Percentiles rank a stretch among this genome's conserved stretches.
Evolutionary conservation across 2,329 filamentous ascomycete species (phyloP).

Genomic region (Colletotrichum cordylinicola): DNA sequence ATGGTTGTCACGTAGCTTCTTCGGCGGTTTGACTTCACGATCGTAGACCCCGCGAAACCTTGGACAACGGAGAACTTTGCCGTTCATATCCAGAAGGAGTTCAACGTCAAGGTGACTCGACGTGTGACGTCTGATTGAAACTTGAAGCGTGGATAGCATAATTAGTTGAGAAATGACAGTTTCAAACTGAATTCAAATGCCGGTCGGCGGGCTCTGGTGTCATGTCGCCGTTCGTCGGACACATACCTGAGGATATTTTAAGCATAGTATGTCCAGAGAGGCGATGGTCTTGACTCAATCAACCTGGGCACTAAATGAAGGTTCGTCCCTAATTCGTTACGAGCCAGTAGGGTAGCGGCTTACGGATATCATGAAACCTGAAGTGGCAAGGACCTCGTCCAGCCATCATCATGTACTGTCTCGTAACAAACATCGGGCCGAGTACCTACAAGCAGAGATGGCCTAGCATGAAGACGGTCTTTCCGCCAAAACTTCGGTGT

Average conservation of each 20-base stretch:
- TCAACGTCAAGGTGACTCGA: constrained; percentile 23
- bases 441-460: background rate
- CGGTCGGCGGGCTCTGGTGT: background rate
- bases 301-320: background rate
- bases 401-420: background rate
- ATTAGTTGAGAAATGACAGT: background rate
- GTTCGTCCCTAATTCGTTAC: background rate
- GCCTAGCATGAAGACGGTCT: background rate
- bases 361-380: background rate
- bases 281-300: background rate
- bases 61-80: constrained; percentile 34
- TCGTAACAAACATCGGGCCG: background rate
- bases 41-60: constrained; percentile 29
- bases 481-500: background rate
- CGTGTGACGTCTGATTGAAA: background rate
- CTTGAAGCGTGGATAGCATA: background rate
- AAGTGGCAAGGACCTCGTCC: background rate
- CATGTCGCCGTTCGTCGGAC: background rate
- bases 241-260: background rate
- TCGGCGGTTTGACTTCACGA: constrained; percentile 28
- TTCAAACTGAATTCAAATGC: background rate
- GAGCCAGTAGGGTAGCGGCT: background rate
- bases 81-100: constrained; percentile 31
- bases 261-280: background rate
- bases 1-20: constrained; percentile 24